phyloP scores from a whole-genome alignment of 1,139 yeast genomes.

The Meyerozyma guilliermondii region DNA sequence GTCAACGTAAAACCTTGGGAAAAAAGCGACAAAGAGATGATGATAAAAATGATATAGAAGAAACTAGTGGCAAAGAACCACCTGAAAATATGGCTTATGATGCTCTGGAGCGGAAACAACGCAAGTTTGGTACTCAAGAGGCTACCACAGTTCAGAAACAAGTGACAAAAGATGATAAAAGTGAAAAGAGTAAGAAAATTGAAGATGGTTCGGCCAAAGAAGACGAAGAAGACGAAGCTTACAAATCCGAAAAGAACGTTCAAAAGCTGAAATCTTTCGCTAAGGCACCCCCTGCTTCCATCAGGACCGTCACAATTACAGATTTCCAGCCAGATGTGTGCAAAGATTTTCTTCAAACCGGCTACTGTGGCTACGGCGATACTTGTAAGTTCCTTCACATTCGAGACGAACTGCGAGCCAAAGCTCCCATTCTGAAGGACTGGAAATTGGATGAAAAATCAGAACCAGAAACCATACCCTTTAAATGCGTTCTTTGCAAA shows the following conservation, averaged over 20 bases:
- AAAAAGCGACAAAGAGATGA: neutral
- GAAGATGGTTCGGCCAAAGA: no score
- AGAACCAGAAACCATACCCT: constrained; percentile 35
- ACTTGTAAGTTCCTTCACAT: constrained; percentile 94
- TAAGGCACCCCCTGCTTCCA: constrained; percentile 38
- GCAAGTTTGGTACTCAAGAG: neutral
- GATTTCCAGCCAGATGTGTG: constrained; percentile 96
- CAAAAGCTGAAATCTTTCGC: neutral
- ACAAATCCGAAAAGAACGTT: neutral
- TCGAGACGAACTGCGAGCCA: constrained; percentile 78
- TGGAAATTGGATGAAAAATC: constrained; percentile 50
- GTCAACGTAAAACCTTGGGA: neutral
- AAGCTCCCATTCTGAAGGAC: constrained; percentile 63
- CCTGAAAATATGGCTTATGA: neutral
- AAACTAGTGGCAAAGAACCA: neutral
- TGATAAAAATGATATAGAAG: neutral
- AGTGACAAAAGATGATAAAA: neutral
- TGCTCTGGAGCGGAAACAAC: neutral
- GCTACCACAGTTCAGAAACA: neutral
- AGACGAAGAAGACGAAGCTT: neutral
- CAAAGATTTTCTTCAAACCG: constrained; percentile 86
- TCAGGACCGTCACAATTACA: constrained; percentile 67
- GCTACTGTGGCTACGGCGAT: constrained; percentile 97
- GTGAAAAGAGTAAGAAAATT: neutral
- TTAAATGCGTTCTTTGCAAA: constrained; percentile 62